phyloP scores from a whole-genome alignment of 176 grass and related monocot species.

The Musa itinerans region DNA sequence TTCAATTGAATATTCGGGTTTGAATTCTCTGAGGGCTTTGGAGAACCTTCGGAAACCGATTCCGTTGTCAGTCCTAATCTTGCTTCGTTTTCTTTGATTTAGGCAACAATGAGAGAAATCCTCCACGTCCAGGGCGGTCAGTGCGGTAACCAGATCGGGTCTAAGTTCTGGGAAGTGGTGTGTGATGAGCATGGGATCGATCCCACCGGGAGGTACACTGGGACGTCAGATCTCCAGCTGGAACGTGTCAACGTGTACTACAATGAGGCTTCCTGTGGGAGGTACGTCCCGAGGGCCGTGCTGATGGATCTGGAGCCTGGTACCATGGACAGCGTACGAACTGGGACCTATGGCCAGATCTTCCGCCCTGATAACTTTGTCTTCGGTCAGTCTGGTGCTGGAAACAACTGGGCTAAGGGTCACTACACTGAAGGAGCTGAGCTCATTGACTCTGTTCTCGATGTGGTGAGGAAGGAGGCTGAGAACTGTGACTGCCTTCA shows the following conservation, averaged over 20 bases:
- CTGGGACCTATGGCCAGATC: slow-evolving; percentile 58
- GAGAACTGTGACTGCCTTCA: slow-evolving; percentile 76
- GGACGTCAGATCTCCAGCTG: slow-evolving; percentile 52
- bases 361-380: slow-evolving; percentile 68
- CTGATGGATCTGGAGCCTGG: slow-evolving; percentile 84
- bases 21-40: no score
- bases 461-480: slow-evolving; percentile 76
- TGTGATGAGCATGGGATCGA: slow-evolving; percentile 74
- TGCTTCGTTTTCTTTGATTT: background rate
- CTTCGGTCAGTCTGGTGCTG: slow-evolving; percentile 64
- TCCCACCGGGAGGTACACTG: slow-evolving; percentile 35
- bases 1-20: no score
- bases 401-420: slow-evolving; percentile 2
- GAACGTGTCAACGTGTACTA: slow-evolving; percentile 82
- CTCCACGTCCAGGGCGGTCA: slow-evolving; percentile 67
- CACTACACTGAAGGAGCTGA: slow-evolving; percentile 70
- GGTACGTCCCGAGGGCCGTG: slow-evolving; percentile 63
- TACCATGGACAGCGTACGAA: slow-evolving; percentile 67
- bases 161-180: slow-evolving; percentile 13
- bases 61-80: background rate
- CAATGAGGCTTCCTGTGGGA: slow-evolving; percentile 59
- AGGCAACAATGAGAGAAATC: slow-evolving; percentile 70
- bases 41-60: no score
- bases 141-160: slow-evolving; percentile 69
- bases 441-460: slow-evolving; percentile 61